Base-by-base conservation (phyloP, 768 basidiomycete genomes). In the Auricularia cornea region DNA sequence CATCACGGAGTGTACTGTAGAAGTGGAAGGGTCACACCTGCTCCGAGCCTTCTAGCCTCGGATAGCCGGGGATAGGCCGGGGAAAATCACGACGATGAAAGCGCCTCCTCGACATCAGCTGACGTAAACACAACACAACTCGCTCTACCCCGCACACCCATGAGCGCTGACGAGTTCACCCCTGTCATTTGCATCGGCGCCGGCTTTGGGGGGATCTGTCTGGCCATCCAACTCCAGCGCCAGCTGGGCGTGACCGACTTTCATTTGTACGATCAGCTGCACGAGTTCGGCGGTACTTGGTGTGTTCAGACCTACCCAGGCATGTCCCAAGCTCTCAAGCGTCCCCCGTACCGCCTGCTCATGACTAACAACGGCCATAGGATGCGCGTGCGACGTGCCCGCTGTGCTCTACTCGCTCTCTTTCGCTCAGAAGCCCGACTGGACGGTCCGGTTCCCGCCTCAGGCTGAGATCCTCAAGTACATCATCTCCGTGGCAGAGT, bases 151-250 rank as follows among this genome's bases (percentile, higher is more conserved):
- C 44, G 5, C 44, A 8, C 20, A 18, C 11, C 44, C 16, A 48
- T 48, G 44, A 48, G 44, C 23, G 20, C 44, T 23, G 44, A 48
- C 20, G 44, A 48, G 26, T 57, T 28, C 30, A 30, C 11, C 28
- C 28, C 26, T 26, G 54, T 64, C 31, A n/a, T 66, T 2, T 63
- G 63, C 56, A 64, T 69, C 59, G 71, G 71, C 23, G 64, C 67
- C 1, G 71, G 71, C 8, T 14, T 72, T 3, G 63, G 63, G 0
- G 71, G 71, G 11, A 64, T 72, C 60, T 67, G 68, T 10, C 10
- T 66, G 0, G 68, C 65, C 16, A 63, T 67, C 28, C 68, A 72
- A 63, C 61, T 72, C 26, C 64, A 65, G 59, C 59, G 64, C 12
- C 64, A 67, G 62, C 64, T 69, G 14, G 64, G 64, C n/a, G 52